Evolutionary conservation across 805 yeast species (phyloP), one percentile per base, ranked within the genome.

Genomic region (Lipomyces starkeyi): DNA sequence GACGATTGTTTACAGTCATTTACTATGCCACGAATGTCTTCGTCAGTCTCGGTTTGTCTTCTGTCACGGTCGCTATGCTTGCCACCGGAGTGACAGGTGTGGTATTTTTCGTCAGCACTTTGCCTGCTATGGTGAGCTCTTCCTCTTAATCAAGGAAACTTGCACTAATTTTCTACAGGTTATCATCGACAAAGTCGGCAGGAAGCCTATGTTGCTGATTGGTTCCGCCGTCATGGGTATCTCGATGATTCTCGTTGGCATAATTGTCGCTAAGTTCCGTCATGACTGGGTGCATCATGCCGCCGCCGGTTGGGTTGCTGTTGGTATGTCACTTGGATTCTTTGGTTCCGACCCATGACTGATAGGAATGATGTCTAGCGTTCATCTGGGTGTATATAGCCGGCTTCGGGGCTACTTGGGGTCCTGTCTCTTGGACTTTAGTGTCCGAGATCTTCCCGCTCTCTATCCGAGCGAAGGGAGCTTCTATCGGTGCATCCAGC

Each of bases 391-490:
- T 72, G 11, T 73, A 69, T 43, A 66, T 70, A 25, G 62, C 69
- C 29, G 64, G 66, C 49, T 72, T 72, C 25, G 73, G 73, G 32
- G 71, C 68, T 55, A 59, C 72, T 6, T 63, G 66, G 67, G 71
- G 62, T 27, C 70, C 68, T 34, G 62, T 35, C 20, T 43, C 68
- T 4, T 87, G 91, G 91, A 83, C 87, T 58, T 84, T 88, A 78
- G 83, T 87, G 75, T 85, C 90, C 14, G 91, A 88, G 78, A 82
- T 88, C 64, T 88, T 77, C 73, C 89, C 85, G 82, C 81, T 86
- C 62, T 83, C 88, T 80, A 85, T 87, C 74, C 86, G 92, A 81
- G 89, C 91, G 65, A 84, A 88, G 73, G 88, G 89, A 63, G 81
- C 88, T 17, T 82, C 88, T 25, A 79, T 84, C 56, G 80, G 86